phyloP scores from a whole-genome alignment of 768 basidiomycete genomes.

The Tylopilus rubrobrunneus region DNA sequence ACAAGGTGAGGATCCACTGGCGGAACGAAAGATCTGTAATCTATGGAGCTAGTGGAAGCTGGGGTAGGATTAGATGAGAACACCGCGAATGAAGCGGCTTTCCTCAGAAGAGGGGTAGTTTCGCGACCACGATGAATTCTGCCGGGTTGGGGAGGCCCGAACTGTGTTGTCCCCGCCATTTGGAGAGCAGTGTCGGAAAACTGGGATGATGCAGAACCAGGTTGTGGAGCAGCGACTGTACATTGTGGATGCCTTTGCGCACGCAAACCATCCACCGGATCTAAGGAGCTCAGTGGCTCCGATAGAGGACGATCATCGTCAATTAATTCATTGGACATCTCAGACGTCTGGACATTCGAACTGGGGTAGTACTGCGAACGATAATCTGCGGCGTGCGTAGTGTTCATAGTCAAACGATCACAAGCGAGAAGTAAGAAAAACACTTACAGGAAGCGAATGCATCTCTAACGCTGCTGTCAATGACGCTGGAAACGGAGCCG shows the following conservation, averaged over 20 bases:
- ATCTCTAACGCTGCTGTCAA: slow-evolving; percentile 42
- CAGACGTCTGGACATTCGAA: slow-evolving; percentile 51
- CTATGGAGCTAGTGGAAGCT: background rate
- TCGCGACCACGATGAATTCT: slow-evolving; percentile 8
- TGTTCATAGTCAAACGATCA: background rate
- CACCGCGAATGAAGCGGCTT: slow-evolving; percentile 35
- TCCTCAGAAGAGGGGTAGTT: slow-evolving; percentile 40
- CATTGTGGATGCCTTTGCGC: slow-evolving; percentile 7
- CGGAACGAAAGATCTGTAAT: background rate
- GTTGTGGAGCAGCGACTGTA: background rate
- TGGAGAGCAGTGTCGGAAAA: slow-evolving; percentile 18
- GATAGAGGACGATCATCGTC: slow-evolving; percentile 29
- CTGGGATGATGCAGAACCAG: slow-evolving; percentile 2
- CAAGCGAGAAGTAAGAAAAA: background rate
- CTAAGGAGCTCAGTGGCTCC: background rate
- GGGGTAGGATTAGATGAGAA: slow-evolving; percentile 3
- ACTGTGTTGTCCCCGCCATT: slow-evolving; percentile 15
- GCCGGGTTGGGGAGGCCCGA: background rate
- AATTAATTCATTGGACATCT: slow-evolving; percentile 36
- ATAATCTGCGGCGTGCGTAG: slow-evolving; percentile 44
- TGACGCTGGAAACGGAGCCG: slow-evolving; percentile 45
- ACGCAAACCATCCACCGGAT: background rate
- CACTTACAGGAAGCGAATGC: slow-evolving; percentile 59
- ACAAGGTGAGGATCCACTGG: background rate
- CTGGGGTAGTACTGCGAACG: slow-evolving; percentile 66